phyloP scores from a whole-genome alignment of 2,329 filamentous ascomycete species.

The Helicocarpus griseus region DNA sequence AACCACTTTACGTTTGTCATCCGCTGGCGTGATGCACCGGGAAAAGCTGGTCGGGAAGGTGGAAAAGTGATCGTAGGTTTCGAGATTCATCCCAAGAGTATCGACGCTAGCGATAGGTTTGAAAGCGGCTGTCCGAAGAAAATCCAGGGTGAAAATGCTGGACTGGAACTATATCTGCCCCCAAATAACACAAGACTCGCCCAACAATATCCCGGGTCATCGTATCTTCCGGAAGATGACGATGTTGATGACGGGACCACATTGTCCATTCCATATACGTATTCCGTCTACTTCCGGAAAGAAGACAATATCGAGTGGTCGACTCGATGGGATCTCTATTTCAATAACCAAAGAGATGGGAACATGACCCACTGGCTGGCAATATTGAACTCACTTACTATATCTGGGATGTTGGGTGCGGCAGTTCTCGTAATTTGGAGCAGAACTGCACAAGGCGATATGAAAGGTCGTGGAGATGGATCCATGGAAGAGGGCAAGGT shows the following conservation, averaged over 20 bases:
- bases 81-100: conserved; percentile 81
- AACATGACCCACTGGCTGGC: conserved; percentile 79
- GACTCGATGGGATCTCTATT: conserved; percentile 81
- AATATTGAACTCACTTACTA: conserved; percentile 77
- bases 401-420: conserved; percentile 67
- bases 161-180: conserved; percentile 59
- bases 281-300: conserved; percentile 83
- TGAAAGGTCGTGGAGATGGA: conserved; percentile 62
- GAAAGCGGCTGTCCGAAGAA: conserved; percentile 59
- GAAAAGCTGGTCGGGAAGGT: conserved; percentile 57
- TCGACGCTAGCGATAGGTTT: conserved; percentile 53
- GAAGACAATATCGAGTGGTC: conserved; percentile 72
- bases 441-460: conserved; percentile 67
- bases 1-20: conserved; percentile 84
- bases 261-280: conserved; percentile 71
- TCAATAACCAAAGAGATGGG: conserved; percentile 76
- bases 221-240: conserved; percentile 48
- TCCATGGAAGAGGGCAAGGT: conserved; percentile 57
- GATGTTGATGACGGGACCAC: conserved; percentile 56
- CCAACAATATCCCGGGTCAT: conserved; percentile 48
- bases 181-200: conserved; percentile 51
- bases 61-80: conserved; percentile 79
- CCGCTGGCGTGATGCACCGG: conserved; percentile 63
- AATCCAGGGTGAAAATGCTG: conserved; percentile 49
- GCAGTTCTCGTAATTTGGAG: conserved; percentile 73